Conservation (phyloP, 1,284 basidiomycete genomes). For the Pseudozyma tsukubaensis region DNA sequence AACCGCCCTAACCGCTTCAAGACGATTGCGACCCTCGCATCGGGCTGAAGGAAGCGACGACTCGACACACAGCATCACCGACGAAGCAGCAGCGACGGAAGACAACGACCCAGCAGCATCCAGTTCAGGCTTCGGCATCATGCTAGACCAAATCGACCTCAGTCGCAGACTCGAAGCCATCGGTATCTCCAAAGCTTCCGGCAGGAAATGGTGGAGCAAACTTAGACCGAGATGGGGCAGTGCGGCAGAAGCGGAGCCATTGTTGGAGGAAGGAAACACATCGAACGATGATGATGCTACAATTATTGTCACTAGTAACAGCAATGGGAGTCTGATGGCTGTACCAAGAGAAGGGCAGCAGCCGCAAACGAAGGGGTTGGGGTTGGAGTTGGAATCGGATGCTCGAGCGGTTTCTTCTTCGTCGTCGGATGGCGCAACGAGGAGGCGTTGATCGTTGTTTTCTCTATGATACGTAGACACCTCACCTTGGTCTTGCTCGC, state of each 20-base stretch:
- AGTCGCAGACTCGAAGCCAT: conserved; percentile 26
- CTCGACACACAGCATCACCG: neutral
- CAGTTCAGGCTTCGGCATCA: conserved; percentile 25
- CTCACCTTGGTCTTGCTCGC: too few relatives aligned
- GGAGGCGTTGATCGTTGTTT: too few relatives aligned
- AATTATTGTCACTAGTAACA: conserved; percentile 27
- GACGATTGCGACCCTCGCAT: too few relatives aligned
- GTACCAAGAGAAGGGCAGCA: conserved; percentile 4
- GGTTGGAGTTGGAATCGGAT: neutral
- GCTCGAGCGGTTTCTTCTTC: too few relatives aligned
- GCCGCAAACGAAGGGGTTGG: neutral
- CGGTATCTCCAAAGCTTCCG: conserved; percentile 5
- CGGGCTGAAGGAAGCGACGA: conserved; percentile 9
- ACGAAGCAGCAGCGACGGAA: neutral
- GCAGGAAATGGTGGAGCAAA: conserved; percentile 20
- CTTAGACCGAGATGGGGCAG: conserved; percentile 14
- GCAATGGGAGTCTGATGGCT: conserved; percentile 38
- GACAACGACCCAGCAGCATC: conserved; percentile 3
- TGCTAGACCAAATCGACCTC: conserved; percentile 31
- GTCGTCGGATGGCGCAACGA: too few relatives aligned
- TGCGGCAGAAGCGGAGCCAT: neutral
- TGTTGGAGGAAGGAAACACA: conserved; percentile 2
- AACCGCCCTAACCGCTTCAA: too few relatives aligned
- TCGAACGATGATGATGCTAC: neutral
- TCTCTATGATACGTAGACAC: too few relatives aligned